Base-by-base conservation (phyloP, 1,284 basidiomycete genomes). In the Malassezia dermatis region DNA sequence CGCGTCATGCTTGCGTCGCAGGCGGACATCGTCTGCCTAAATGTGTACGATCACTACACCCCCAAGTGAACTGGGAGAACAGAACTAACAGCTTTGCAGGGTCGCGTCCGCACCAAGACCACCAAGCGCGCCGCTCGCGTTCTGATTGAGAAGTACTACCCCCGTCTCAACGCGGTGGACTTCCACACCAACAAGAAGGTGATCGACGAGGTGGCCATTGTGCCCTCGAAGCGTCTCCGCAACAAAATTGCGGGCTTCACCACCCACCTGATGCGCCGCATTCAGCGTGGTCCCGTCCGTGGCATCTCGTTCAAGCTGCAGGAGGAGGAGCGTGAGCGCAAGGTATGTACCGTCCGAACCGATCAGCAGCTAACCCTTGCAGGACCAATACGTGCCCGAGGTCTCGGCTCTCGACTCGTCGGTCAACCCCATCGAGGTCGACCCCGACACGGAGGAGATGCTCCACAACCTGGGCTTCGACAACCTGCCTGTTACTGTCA, bases 201-300 rank as follows among this genome's bases (percentile, higher is more conserved):
- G 79, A 89, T 95, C 80, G 93, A 96, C 86, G 60, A 73, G 65
- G 76, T 91, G 83, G 91, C 93, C 66, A 83, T 89, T 70, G 89
- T 99, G 68, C 93, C 93, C 63, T 95, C 93, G 57, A 98, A 98
- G 81, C 89, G 93, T 73, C 85, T 99, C 67, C 86, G 94, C 77
- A 99, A 99, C 88, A 99, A 98, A 84, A 89, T 99, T 74, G 86
- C 93, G 28, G 93, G 93, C 55, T 99, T 96, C 85, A 98, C 94
- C 66, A 99, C 93, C 73, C 94, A 99, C 78, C 82, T 99, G 77
- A 99, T 99, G 94, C 96, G 91, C 83, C 89, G 94, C 76, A 99
- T 99, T 76, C 89, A 95, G 79, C 86, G 86, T 67, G 93, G 93
- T n/a, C 94, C 94, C 72, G 94, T 99, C 65, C 89, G 91, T 73